Conservation (phyloP, 768 basidiomycete genomes). For the Amanita pallidorosea region DNA sequence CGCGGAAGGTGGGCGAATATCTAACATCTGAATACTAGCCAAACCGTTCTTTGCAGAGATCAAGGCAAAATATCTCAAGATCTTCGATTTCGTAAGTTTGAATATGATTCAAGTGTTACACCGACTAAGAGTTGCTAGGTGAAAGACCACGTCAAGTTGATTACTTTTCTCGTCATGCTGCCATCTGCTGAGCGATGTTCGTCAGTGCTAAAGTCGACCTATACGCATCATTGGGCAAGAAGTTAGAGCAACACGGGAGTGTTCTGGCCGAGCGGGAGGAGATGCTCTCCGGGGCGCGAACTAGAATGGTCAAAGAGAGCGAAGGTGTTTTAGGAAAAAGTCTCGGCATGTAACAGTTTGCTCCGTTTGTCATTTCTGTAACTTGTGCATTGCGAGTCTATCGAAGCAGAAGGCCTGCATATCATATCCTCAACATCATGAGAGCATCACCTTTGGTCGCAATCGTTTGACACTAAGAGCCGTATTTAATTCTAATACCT, state of each 20-base stretch:
- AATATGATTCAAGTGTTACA: background rate
- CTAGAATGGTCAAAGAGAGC: constrained; percentile 29
- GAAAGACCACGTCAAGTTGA: constrained; percentile 39
- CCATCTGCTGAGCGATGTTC: constrained; percentile 6
- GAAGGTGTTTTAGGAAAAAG: constrained; percentile 21
- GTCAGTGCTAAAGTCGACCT: constrained; percentile 35
- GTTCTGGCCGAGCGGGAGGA: constrained; percentile 30
- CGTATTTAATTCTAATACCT: too few relatives aligned
- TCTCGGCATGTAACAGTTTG: background rate
- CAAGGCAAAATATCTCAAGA: constrained; percentile 25
- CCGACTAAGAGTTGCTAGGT: constrained; percentile 16
- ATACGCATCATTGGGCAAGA: constrained; percentile 30
- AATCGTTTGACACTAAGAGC: too few relatives aligned
- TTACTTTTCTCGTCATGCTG: background rate
- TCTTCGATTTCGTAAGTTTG: constrained; percentile 39
- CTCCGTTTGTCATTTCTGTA: too few relatives aligned
- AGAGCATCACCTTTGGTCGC: too few relatives aligned
- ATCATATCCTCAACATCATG: too few relatives aligned
- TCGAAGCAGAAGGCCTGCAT: too few relatives aligned
- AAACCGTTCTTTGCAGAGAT: constrained; percentile 25
- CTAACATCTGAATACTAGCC: background rate
- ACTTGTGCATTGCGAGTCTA: too few relatives aligned
- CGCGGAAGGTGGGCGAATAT: constrained; percentile 29
- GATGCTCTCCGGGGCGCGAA: constrained; percentile 24
- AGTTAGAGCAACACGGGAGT: constrained; percentile 28